Evolutionary conservation across 768 basidiomycete species (phyloP).

Genomic region (Tricholoma hemisulphureum): DNA sequence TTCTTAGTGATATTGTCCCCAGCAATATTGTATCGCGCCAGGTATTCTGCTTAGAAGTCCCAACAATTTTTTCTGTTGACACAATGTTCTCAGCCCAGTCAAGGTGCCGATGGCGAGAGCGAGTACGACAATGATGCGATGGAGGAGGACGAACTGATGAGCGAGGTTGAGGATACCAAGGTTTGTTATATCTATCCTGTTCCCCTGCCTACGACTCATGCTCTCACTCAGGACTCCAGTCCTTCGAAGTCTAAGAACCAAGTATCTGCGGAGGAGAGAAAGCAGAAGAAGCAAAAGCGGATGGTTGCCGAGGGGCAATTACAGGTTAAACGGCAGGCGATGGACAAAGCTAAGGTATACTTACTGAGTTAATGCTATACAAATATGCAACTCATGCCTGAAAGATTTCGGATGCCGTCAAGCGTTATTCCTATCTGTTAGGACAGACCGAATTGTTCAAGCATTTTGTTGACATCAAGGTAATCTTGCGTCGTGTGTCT

Average conservation of each 20-base stretch:
- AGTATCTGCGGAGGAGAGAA: constrained; percentile 14
- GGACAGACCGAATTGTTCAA: constrained; percentile 98
- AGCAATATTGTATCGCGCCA: constrained; percentile 90
- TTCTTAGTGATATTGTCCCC: constrained; percentile 87
- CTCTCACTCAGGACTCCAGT: background rate
- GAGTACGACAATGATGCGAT: constrained; percentile 63
- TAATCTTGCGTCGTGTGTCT: constrained; percentile 25
- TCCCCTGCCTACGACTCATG: background rate
- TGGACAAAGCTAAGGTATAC: constrained; percentile 83
- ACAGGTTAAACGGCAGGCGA: constrained; percentile 69
- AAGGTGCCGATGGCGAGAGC: constrained; percentile 72
- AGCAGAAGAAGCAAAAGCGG: constrained; percentile 47
- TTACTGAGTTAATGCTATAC: background rate
- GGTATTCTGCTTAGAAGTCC: constrained; percentile 38
- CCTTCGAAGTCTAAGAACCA: constrained; percentile 7
- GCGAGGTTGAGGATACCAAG: constrained; percentile 44
- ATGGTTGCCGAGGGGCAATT: constrained; percentile 72
- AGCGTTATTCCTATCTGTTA: constrained; percentile 95
- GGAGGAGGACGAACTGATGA: constrained; percentile 63
- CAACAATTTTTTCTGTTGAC: constrained; percentile 1
- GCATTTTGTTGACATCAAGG: constrained; percentile 97
- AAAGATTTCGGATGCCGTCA: constrained; percentile 89
- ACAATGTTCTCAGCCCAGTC: constrained; percentile 45
- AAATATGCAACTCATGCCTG: constrained; percentile 12
- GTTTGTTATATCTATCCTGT: constrained; percentile 22